phyloP scores from a whole-genome alignment of 1,284 basidiomycete genomes.

The Rhodotorula sp. region DNA sequence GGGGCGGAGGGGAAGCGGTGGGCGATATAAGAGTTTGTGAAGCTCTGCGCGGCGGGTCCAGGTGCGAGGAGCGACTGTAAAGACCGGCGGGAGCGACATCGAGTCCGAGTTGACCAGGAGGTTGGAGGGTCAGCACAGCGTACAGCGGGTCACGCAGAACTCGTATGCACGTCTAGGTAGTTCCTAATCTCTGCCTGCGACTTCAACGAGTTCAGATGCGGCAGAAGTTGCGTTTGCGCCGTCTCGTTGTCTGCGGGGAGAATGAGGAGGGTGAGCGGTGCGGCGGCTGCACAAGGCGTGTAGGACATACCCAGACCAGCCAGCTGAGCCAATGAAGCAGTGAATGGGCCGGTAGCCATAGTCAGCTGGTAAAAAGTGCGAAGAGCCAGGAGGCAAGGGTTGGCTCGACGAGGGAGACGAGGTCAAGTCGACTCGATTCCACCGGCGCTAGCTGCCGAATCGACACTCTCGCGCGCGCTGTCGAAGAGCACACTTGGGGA shows the following conservation, averaged over 20 bases:
- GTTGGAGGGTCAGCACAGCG: background rate
- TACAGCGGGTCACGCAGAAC: too few relatives aligned
- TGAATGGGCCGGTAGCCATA: background rate
- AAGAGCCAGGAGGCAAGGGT: background rate
- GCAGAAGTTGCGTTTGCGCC: constrained; percentile 11
- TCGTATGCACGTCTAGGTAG: constrained; percentile 16
- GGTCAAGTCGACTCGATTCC: background rate
- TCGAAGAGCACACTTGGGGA: too few relatives aligned
- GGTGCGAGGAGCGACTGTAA: constrained; percentile 49
- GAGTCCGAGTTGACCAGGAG: background rate
- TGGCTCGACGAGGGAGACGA: background rate
- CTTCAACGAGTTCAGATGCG: constrained; percentile 13
- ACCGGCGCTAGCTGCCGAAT: too few relatives aligned
- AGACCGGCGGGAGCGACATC: background rate
- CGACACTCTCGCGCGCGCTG: too few relatives aligned
- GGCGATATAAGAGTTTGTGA: constrained; percentile 45
- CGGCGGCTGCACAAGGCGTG: background rate
- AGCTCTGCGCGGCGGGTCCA: constrained; percentile 44
- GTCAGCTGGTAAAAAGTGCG: too few relatives aligned
- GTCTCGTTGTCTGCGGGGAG: constrained; percentile 5
- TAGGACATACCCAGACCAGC: constrained; percentile 19
- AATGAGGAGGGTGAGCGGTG: background rate
- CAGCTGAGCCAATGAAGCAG: constrained; percentile 17
- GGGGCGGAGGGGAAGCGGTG: constrained; percentile 29
- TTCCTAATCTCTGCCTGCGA: background rate